These are phyloP conservation scores for Parmelia sp. DNA, from an alignment of 495 filamentous ascomycete genomes.

Conservation along the genomic window DNA sequence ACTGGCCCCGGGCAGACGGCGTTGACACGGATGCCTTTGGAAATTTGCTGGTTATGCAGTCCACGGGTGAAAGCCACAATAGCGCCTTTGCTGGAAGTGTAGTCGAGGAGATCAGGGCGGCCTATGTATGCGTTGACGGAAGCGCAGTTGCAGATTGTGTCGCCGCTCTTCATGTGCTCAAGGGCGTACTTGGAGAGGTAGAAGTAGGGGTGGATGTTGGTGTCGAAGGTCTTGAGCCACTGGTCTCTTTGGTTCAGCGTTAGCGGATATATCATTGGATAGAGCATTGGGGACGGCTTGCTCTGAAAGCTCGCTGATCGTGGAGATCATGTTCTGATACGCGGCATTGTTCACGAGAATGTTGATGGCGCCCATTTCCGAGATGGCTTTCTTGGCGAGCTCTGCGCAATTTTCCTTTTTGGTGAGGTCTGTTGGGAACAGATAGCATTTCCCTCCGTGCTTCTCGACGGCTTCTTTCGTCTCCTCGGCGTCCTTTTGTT, in stretches of 20 bases:
- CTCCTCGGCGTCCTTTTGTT: constrained; percentile 70
- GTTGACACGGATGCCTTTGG: constrained; percentile 74
- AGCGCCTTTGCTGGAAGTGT: constrained; percentile 78
- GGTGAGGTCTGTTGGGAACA: constrained; percentile 56
- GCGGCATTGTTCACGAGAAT: constrained; percentile 79
- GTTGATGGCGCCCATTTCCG: constrained; percentile 62
- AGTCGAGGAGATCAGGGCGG: constrained; percentile 76
- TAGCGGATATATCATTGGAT: constrained; percentile 6
- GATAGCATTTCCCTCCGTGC: constrained; percentile 55
- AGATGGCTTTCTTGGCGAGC: constrained; percentile 57
- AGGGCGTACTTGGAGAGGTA: constrained; percentile 73
- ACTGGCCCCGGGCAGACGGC: constrained; percentile 75
- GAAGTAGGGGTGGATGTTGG: constrained; percentile 69
- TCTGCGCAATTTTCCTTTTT: constrained; percentile 60
- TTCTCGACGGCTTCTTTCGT: constrained; percentile 63
- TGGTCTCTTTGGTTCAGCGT: constrained; percentile 50
- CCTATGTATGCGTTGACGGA: constrained; percentile 79
- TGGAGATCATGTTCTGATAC: constrained; percentile 65
- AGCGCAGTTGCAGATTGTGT: constrained; percentile 78
- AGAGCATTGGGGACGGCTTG: constrained; percentile 34
- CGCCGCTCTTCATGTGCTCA: constrained; percentile 67
- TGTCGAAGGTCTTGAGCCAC: constrained; percentile 70
- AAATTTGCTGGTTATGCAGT: constrained; percentile 66
- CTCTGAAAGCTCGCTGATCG: constrained; percentile 69
- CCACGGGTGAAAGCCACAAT: constrained; percentile 76